Evolutionary conservation across 768 basidiomycete species (phyloP).

Genomic region (Leccinum broughii): DNA sequence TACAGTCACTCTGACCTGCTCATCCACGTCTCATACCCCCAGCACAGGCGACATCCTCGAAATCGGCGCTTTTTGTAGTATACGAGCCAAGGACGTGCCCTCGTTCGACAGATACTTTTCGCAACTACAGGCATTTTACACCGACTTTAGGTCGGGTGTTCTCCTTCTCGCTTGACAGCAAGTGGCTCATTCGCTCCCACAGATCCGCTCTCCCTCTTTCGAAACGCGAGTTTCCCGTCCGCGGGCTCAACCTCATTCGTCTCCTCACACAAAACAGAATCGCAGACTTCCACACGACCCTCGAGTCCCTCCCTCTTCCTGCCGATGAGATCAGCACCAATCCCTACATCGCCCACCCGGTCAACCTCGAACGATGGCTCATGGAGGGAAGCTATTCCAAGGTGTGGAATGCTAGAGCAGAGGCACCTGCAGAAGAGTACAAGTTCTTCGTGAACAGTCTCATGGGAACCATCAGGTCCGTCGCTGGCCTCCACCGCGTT

Average conservation of each 20-base stretch:
- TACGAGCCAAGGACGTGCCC: constrained; percentile 83
- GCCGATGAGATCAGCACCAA: constrained; percentile 68
- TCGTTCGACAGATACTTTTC: constrained; percentile 96
- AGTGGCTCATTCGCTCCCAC: constrained; percentile 24
- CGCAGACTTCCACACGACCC: constrained; percentile 95
- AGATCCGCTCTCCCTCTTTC: constrained; percentile 77
- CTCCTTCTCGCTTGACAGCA: background rate
- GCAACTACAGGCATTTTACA: constrained; percentile 88
- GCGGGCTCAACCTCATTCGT: constrained; percentile 92
- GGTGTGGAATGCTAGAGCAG: constrained; percentile 93
- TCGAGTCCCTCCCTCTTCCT: constrained; percentile 81
- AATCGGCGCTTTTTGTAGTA: constrained; percentile 93
- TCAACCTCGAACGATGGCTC: constrained; percentile 93
- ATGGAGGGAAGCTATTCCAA: constrained; percentile 99
- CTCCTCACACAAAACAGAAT: constrained; percentile 95
- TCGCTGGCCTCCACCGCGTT: background rate
- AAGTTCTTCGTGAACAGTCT: constrained; percentile 91
- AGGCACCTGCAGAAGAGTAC: constrained; percentile 93
- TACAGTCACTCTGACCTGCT: constrained; percentile 5
- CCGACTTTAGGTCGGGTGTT: constrained; percentile 67
- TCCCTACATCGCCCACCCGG: constrained; percentile 78
- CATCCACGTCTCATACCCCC: background rate
- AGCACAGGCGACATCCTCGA: constrained; percentile 91
- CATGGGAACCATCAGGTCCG: constrained; percentile 90
- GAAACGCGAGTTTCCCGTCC: constrained; percentile 82